A percentile compares a stretch with the other conserved stretches of the same genome.
Conservation (phyloP, 148 eudicot species). For the Amaranthus hypochondriacus region DNA sequence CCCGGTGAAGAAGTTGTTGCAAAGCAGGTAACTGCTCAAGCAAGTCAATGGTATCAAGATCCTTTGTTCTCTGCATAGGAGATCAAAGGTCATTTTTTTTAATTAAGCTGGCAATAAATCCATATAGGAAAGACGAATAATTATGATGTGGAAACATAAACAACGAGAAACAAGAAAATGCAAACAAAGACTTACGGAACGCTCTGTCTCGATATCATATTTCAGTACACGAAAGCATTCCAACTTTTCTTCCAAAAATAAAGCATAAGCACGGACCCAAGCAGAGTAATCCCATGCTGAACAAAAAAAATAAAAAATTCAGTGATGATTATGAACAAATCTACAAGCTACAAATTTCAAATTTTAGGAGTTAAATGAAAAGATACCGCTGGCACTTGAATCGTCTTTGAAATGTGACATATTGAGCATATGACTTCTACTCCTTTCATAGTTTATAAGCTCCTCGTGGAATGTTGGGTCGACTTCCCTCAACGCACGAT, state of each 20-base stretch:
- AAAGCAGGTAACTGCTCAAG: conserved; percentile 85
- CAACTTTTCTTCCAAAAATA: conserved; percentile 86
- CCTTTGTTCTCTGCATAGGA: conserved; percentile 74
- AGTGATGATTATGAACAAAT: conserved; percentile 4
- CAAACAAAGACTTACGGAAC: conserved; percentile 45
- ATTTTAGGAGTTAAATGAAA: conserved; percentile 1
- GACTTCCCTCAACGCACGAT: conserved; percentile 92
- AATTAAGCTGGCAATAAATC: not conserved
- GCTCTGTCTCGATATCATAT: conserved; percentile 80
- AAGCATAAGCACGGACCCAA: conserved; percentile 91
- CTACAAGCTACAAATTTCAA: not conserved
- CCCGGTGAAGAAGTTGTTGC: conserved; percentile 79
- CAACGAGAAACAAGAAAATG: not conserved
- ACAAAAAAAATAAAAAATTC: conserved; percentile 17
- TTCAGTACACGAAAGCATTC: conserved; percentile 85
- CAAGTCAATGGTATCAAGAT: conserved; percentile 77
- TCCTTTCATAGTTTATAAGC: conserved; percentile 61
- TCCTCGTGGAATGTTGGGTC: conserved; percentile 91
- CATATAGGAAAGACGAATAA: not conserved
- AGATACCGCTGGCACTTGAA: conserved; percentile 81
- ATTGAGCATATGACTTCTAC: conserved; percentile 76
- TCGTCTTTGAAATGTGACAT: conserved; percentile 93
- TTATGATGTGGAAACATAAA: not conserved
- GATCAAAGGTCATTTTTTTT: not conserved
- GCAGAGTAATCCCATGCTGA: conserved; percentile 99